phyloP scores from a whole-genome alignment of 768 basidiomycete genomes.

The Gymnopilus dilepis region DNA sequence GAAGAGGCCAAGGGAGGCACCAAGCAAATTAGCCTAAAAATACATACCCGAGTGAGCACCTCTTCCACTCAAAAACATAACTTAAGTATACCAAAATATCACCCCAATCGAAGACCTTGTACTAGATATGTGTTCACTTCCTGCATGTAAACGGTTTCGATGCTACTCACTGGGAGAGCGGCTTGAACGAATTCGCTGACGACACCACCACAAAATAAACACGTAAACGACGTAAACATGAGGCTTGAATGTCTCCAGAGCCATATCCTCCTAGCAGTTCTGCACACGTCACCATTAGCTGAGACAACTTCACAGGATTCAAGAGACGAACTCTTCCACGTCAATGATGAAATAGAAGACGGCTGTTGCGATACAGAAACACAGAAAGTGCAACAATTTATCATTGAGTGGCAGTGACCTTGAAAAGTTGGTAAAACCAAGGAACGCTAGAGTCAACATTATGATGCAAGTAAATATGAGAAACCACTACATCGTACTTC shows the following conservation, averaged over 20 bases:
- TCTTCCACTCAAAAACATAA: background rate
- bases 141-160: background rate
- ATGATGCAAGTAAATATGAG: constrained; percentile 69
- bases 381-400: constrained; percentile 81
- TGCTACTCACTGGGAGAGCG: constrained; percentile 65
- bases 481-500: constrained; percentile 66
- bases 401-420: constrained; percentile 72
- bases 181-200: constrained; percentile 85
- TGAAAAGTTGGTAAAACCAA: constrained; percentile 79
- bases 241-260: constrained; percentile 80
- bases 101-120: constrained; percentile 73
- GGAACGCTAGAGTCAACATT: constrained; percentile 72
- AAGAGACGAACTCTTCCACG: constrained; percentile 75
- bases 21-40: constrained; percentile 78
- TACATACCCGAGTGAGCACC: background rate
- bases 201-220: constrained; percentile 82
- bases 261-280: constrained; percentile 83
- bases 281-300: constrained; percentile 31
- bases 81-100: constrained; percentile 63
- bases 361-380: constrained; percentile 74
- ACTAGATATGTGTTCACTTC: constrained; percentile 39
- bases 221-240: constrained; percentile 70
- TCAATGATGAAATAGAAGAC: constrained; percentile 90
- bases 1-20: constrained; percentile 72
- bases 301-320: background rate